Conservation (phyloP, 805 yeast genomes). For the Saccharomycopsis malanga region DNA sequence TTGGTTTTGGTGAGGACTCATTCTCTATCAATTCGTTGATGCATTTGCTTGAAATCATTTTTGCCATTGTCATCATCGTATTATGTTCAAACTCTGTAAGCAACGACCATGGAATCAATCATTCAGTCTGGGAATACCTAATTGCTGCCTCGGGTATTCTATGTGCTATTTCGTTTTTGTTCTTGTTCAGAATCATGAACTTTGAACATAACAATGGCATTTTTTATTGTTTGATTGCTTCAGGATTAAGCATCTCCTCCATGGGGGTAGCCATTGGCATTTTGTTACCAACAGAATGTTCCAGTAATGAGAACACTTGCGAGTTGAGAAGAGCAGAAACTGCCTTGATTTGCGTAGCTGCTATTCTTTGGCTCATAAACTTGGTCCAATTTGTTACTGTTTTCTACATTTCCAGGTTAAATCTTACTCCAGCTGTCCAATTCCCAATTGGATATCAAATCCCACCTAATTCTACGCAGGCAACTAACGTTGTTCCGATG, state of each 20-base stretch:
- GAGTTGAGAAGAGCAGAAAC: slow-evolving; percentile 31
- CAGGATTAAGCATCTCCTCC: slow-evolving; percentile 32
- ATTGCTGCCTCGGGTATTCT: slow-evolving; percentile 33
- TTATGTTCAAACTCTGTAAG: slow-evolving; percentile 20
- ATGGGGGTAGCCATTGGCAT: slow-evolving; percentile 25
- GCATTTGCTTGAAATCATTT: slow-evolving; percentile 18
- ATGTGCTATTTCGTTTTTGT: slow-evolving; percentile 31
- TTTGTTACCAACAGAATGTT: slow-evolving; percentile 19
- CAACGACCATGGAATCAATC: slow-evolving; percentile 26
- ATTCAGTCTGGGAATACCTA: slow-evolving; percentile 32
- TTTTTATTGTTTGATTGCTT: slow-evolving; percentile 33
- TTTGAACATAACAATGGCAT: slow-evolving; percentile 37
- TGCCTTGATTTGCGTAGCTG: slow-evolving; percentile 33
- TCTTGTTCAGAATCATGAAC: slow-evolving; percentile 33
- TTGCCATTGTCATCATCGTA: slow-evolving; percentile 16
- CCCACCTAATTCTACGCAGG: too few species aligned
- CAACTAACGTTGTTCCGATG: too few species aligned
- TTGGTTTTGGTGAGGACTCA: slow-evolving; percentile 16
- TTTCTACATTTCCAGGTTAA: slow-evolving; percentile 32
- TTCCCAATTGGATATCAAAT: neutral
- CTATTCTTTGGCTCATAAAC: slow-evolving; percentile 34
- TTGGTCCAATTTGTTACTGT: slow-evolving; percentile 35
- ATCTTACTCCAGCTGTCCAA: slow-evolving; percentile 12
- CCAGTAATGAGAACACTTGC: slow-evolving; percentile 24
- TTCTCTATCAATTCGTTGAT: slow-evolving; percentile 17